These are phyloP conservation scores for Blastobotrys niveus DNA, from an alignment of 1,139 yeast species.

Conservation along the genomic window DNA sequence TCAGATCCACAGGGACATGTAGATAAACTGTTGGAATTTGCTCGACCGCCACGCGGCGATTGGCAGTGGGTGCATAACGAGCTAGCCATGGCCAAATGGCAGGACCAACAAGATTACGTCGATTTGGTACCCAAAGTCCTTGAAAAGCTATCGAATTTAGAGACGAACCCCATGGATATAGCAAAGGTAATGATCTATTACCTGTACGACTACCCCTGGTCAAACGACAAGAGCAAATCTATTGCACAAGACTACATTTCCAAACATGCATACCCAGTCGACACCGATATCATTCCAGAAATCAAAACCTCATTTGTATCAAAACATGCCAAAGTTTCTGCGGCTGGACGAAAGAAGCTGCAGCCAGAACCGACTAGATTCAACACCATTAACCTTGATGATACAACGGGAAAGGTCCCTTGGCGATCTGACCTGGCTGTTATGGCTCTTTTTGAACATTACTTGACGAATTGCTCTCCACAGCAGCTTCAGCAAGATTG, in stretches of 20 bases:
- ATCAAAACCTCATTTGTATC: background rate
- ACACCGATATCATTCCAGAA: background rate
- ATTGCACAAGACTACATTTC: constrained; percentile 2
- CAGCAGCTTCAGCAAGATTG: constrained; percentile 34
- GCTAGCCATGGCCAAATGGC: background rate
- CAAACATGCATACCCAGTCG: too few species aligned
- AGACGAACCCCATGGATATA: background rate
- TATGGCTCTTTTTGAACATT: constrained; percentile 33
- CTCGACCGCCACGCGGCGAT: constrained; percentile 11
- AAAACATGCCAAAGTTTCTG: constrained; percentile 12
- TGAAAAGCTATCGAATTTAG: background rate
- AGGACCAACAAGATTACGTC: constrained; percentile 5
- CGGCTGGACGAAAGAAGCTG: constrained; percentile 19
- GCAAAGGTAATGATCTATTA: constrained; percentile 7
- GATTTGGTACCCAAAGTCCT: constrained; percentile 2
- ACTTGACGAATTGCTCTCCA: constrained; percentile 26
- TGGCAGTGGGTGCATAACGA: constrained; percentile 8
- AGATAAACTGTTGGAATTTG: background rate
- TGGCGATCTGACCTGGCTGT: constrained; percentile 36
- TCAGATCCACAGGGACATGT: background rate
- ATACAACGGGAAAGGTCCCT: constrained; percentile 16
- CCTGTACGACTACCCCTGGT: constrained; percentile 13
- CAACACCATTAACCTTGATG: constrained; percentile 7
- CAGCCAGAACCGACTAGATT: constrained; percentile 3
- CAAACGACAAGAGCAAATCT: background rate